Base-by-base conservation (phyloP, 176 grass and related monocot genomes). In the Cenchrus americanus region DNA sequence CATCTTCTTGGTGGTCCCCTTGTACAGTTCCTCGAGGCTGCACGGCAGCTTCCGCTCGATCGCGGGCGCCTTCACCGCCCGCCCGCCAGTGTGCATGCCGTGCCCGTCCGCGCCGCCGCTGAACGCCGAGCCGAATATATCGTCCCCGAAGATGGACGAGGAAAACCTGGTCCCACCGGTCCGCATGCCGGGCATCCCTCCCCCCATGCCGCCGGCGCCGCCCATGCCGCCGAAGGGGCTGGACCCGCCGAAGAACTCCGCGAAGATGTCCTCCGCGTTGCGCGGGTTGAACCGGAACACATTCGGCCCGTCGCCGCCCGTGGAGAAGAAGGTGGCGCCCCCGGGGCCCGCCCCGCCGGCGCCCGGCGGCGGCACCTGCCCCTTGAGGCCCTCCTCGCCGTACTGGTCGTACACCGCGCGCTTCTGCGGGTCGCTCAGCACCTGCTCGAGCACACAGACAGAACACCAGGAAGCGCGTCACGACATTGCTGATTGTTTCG, bases 351-450 rank as follows among this genome's bases (percentile, higher is more conserved):
- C 71, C 0, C 78, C 90, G 47, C 73, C 87, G 7, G 88, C 60
- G 32, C 87, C 91, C 2, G 96, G 91, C 71, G 96, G 96, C 48
- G 93, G 96, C 40, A 95, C 96, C 59, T 94, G 90, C 43, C 96
- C 95, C 83, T 97, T 97, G 24, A 95, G 90, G 24, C 90, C 92
- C 78, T 98, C 96, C 88, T 98, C 96, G 53, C 92, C 96, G 80
- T 95, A 98, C 83, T 98, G 93, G 79, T 98, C 96, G 62, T 98
- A 98, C 75, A 98, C 85, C 30, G 92, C 84, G 34, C 96, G 96
- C 87, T 98, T 98, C 85, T 95, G 89, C 22, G 87, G 76, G 34
- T 98, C 93, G 69, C 93, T 98, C 21, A 98, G 62, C 6, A 93
- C 94, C 94, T 97, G 76, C 19, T 5, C 50, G 6, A n/a, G 53